These are phyloP conservation scores for Apiospora saccharicola DNA, from an alignment of 2,329 filamentous ascomycete genomes.

Conservation along the genomic window DNA sequence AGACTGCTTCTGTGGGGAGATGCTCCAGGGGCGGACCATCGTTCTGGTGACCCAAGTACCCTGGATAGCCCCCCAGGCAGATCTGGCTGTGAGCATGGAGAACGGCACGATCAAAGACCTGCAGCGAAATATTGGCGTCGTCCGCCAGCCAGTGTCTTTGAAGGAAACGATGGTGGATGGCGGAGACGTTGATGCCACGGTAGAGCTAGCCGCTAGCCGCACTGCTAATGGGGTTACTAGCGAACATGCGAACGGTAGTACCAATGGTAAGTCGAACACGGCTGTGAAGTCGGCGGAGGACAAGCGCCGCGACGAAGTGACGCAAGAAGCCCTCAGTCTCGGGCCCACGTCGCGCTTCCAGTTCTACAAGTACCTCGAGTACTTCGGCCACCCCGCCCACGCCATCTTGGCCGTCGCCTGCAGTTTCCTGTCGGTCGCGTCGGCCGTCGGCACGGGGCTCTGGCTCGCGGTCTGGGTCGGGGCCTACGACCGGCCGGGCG, in stretches of 20 bases:
- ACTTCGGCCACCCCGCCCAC: conserved; percentile 56
- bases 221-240: conserved; percentile 30
- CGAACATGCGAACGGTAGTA: conserved; percentile 27
- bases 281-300: conserved; percentile 45
- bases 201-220: conserved; percentile 34
- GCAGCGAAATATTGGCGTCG: conserved; percentile 55
- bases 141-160: conserved; percentile 53
- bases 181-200: conserved; percentile 43
- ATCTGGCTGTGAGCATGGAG: conserved; percentile 55
- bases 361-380: conserved; percentile 59
- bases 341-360: conserved; percentile 54
- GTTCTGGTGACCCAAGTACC: conserved; percentile 65
- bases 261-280: conserved; percentile 34
- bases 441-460: conserved; percentile 51
- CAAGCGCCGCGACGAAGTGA: conserved; percentile 50
- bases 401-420: conserved; percentile 48
- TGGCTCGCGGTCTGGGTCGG: conserved; percentile 64
- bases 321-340: conserved; percentile 57
- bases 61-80: conserved; percentile 60
- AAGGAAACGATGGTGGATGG: conserved; percentile 47
- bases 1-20: conserved; percentile 62
- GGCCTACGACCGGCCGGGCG: conserved; percentile 53
- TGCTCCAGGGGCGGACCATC: conserved; percentile 61
- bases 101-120: conserved; percentile 51
- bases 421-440: conserved; percentile 50